Evolutionary conservation across 164 flowering plant species (phyloP).

Genomic region (Hamamelis virginiana): DNA sequence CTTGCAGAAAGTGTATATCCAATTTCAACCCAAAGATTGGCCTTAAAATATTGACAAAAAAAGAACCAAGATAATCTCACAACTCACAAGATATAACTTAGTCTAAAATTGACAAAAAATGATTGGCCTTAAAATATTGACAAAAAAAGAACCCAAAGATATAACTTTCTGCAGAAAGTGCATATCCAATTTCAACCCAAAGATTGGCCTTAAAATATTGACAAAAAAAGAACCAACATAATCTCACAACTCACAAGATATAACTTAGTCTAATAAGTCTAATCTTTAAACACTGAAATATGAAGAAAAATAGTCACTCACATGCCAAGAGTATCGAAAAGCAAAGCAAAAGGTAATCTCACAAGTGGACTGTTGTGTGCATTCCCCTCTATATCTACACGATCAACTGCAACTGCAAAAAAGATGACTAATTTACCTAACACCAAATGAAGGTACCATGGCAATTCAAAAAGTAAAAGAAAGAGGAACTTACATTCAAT

Average conservation of each 20-base stretch:
- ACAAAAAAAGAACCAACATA: no score
- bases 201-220: background rate
- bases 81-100: no score
- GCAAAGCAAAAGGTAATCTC: conserved; percentile 85
- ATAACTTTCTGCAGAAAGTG: background rate
- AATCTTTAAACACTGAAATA: background rate
- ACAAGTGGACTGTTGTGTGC: conserved; percentile 68
- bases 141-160: no score
- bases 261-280: background rate
- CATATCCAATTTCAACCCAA: background rate
- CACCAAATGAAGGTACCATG: background rate
- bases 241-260: background rate
- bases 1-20: background rate
- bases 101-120: no score
- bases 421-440: conserved; percentile 10
- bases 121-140: no score
- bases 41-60: background rate
- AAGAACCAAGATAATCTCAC: no score
- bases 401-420: conserved; percentile 90
- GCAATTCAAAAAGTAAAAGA: conserved; percentile 2
- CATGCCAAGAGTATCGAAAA: conserved; percentile 92
- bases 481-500: conserved; percentile 66
- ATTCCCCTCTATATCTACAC: conserved; percentile 76
- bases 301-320: conserved; percentile 39
- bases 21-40: background rate